A percentile compares a stretch with the other conserved stretches of the same genome.
Evolutionary conservation across 495 filamentous ascomycete species (phyloP).

Genomic region (Ascobolus immersus): DNA sequence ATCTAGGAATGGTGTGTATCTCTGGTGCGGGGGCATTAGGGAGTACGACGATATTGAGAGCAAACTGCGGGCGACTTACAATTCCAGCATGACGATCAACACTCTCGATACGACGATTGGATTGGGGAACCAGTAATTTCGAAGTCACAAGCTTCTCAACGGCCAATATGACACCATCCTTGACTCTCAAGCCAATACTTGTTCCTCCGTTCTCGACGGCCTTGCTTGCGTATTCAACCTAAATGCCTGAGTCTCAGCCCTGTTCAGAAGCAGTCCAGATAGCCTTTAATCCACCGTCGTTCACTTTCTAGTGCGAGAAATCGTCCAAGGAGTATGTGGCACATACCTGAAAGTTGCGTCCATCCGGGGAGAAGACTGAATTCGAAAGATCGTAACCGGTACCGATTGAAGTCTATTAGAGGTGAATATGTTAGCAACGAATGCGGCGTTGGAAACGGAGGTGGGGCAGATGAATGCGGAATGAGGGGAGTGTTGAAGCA

Average conservation of each 20-base stretch:
- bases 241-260: too few relatives aligned
- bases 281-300: slow-evolving; percentile 89
- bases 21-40: slow-evolving; percentile 2
- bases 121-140: slow-evolving; percentile 75
- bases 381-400: slow-evolving; percentile 98
- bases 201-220: slow-evolving; percentile 97
- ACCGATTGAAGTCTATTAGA: slow-evolving; percentile 95
- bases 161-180: slow-evolving; percentile 86
- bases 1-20: background rate
- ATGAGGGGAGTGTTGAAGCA: too few relatives aligned
- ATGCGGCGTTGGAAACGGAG: too few relatives aligned
- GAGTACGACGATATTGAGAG: too few relatives aligned
- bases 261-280: slow-evolving; percentile 89
- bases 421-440: too few relatives aligned
- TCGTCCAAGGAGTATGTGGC: background rate
- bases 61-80: slow-evolving; percentile 38
- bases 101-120: slow-evolving; percentile 89
- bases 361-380: slow-evolving; percentile 96
- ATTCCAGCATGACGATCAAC: slow-evolving; percentile 83
- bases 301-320: too few relatives aligned
- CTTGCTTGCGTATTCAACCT: slow-evolving; percentile 97
- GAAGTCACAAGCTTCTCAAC: slow-evolving; percentile 89
- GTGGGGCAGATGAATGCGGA: too few relatives aligned
- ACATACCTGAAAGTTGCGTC: slow-evolving; percentile 77
- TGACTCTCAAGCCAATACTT: slow-evolving; percentile 85